A percentile compares a stretch with the other conserved stretches of the same genome.
Conservation (phyloP, 441 rosid species). For the Theobroma grandiflorum region DNA sequence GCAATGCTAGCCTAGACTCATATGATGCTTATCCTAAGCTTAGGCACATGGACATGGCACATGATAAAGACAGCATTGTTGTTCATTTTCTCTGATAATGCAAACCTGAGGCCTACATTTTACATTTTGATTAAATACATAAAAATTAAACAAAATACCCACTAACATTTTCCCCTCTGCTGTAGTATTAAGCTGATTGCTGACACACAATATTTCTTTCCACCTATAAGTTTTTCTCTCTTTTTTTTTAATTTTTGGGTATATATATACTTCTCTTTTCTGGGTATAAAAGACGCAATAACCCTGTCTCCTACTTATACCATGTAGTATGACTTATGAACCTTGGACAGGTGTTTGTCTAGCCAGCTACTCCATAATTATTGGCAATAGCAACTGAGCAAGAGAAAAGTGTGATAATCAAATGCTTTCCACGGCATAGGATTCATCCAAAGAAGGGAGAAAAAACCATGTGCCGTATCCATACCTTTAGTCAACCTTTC, state of each 20-base stretch:
- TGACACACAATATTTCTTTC: background rate
- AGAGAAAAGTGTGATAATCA: background rate
- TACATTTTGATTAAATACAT: background rate
- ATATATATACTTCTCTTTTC: background rate
- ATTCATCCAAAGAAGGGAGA: constrained; percentile 10
- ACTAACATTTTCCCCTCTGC: background rate
- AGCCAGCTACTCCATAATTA: background rate
- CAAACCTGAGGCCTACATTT: background rate
- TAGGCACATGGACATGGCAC: constrained; percentile 10
- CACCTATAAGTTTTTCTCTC: no score
- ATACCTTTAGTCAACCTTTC: background rate
- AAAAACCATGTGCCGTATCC: background rate
- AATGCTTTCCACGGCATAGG: background rate
- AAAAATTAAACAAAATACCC: background rate
- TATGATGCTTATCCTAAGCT: constrained; percentile 28
- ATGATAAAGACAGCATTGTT: constrained; percentile 13
- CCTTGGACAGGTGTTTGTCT: background rate
- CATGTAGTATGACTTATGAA: background rate
- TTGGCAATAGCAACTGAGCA: background rate
- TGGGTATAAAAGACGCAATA: background rate
- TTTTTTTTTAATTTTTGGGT: no score
- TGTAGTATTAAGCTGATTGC: constrained; percentile 12
- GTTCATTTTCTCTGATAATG: background rate
- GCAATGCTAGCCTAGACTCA: constrained; percentile 12
- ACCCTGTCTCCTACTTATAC: background rate